Conservation (phyloP, 768 basidiomycete species). For the Rhodosporidiobolus odoratus region DNA sequence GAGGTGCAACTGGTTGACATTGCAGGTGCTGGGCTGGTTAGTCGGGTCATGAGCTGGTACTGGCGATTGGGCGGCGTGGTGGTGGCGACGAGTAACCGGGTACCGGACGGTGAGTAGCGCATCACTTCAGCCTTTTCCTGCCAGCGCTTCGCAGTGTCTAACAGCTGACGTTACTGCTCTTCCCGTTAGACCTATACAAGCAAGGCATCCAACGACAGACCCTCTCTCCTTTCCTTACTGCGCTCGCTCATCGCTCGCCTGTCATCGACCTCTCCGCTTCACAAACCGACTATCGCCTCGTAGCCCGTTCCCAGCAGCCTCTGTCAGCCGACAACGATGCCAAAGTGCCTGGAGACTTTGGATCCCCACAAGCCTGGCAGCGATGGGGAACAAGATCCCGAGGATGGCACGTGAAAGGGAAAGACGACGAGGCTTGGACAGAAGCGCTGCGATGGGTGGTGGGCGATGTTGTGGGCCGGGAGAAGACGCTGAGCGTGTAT, state of each 20-base stretch:
- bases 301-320: conserved; percentile 12
- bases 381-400: conserved; percentile 33
- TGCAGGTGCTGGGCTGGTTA: conserved; percentile 55
- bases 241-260: conserved; percentile 56
- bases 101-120: conserved; percentile 39
- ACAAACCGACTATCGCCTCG: conserved; percentile 52
- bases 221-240: conserved; percentile 58
- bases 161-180: too few species aligned
- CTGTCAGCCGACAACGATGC: conserved; percentile 8
- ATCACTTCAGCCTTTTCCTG: neutral
- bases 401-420: conserved; percentile 38
- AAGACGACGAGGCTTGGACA: conserved; percentile 36
- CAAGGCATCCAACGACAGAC: conserved; percentile 58
- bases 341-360: conserved; percentile 19
- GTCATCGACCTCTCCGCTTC: conserved; percentile 52
- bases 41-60: conserved; percentile 58
- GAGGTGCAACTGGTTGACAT: conserved; percentile 61
- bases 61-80: conserved; percentile 62
- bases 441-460: conserved; percentile 33
- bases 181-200: conserved; percentile 58
- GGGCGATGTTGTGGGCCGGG: conserved; percentile 22
- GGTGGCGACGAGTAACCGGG: conserved; percentile 45
- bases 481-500: conserved; percentile 51
- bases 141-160: too few species aligned
- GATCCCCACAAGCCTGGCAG: conserved; percentile 31